Evolutionary conservation across 208 protist species (phyloP).

Genomic region (Trypanosoma lewisi): DNA sequence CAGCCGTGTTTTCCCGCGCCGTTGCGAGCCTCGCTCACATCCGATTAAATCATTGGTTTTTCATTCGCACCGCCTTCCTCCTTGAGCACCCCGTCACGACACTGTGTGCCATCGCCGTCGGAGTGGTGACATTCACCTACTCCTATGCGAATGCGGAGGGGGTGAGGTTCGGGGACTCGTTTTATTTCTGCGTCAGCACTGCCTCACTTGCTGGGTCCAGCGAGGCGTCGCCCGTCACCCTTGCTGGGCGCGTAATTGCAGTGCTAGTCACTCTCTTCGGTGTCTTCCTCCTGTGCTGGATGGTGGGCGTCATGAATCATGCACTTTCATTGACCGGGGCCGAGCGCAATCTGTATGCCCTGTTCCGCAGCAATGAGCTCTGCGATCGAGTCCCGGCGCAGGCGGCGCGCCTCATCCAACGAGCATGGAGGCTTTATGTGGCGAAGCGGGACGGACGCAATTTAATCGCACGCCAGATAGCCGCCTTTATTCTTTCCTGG

Average conservation of each 20-base stretch:
- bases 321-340: slow-evolving; percentile 35
- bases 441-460: slow-evolving; percentile 39
- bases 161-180: slow-evolving; percentile 35
- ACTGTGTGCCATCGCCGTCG: slow-evolving; percentile 24
- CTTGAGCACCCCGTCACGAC: slow-evolving; percentile 23
- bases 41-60: slow-evolving; percentile 32
- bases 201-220: slow-evolving; percentile 52
- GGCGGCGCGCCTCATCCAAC: slow-evolving; percentile 65
- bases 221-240: slow-evolving; percentile 43
- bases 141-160: slow-evolving; percentile 52
- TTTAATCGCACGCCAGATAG: slow-evolving; percentile 44
- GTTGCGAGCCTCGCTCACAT: slow-evolving; percentile 46
- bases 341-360: slow-evolving; percentile 55
- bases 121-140: slow-evolving; percentile 36
- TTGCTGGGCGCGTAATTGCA: slow-evolving; percentile 47
- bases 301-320: slow-evolving; percentile 43
- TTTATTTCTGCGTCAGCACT: slow-evolving; percentile 61
- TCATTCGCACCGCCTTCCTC: slow-evolving; percentile 36
- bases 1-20: slow-evolving; percentile 44
- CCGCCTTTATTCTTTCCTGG: slow-evolving; percentile 51
- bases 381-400: slow-evolving; percentile 48
- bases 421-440: slow-evolving; percentile 53
- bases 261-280: slow-evolving; percentile 49
- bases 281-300: slow-evolving; percentile 41
- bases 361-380: slow-evolving; percentile 65